Conservation (phyloP, 2,329 filamentous ascomycete genomes). For the Orbilia blumenaviensis region DNA sequence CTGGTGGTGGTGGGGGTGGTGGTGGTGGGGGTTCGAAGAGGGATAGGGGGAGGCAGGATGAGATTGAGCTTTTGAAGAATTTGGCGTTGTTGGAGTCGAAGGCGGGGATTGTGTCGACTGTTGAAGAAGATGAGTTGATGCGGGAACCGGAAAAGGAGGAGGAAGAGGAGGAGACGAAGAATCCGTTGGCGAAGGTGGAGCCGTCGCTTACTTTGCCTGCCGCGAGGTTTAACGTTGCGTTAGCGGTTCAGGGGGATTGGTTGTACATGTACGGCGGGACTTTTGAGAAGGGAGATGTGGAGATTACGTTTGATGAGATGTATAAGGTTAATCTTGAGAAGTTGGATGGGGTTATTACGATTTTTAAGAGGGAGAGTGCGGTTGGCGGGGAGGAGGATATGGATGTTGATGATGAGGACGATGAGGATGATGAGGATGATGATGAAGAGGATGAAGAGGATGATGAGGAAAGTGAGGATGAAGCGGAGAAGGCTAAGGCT, state of each 20-base stretch:
- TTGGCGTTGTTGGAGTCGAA: conserved; percentile 83
- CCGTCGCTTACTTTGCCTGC: conserved; percentile 84
- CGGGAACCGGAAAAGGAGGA: conserved; percentile 64
- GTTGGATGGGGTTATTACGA: conserved; percentile 89
- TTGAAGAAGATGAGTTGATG: too few relatives aligned
- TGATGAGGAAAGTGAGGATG: conserved; percentile 61
- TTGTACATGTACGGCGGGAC: conserved; percentile 96
- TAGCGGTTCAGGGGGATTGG: conserved; percentile 89
- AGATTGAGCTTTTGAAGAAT: conserved; percentile 88
- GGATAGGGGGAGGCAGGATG: conserved; percentile 84
- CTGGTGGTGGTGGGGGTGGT: conserved; percentile 63
- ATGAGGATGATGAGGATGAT: conserved; percentile 68
- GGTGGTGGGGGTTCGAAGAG: conserved; percentile 65
- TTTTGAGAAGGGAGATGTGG: conserved; percentile 91
- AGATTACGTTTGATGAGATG: conserved; percentile 95
- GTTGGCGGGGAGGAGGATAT: conserved; percentile 67
- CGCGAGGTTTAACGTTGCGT: conserved; percentile 85
- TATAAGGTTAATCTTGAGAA: conserved; percentile 94
- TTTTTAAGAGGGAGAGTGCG: conserved; percentile 92
- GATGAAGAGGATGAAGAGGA: conserved; percentile 70
- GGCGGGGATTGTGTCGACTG: conserved; percentile 64
- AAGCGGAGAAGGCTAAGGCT: conserved; percentile 55
- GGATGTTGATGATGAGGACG: conserved; percentile 69
- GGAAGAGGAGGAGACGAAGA: conserved; percentile 67
- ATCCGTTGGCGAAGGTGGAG: conserved; percentile 63